Evolutionary conservation across 768 basidiomycete genomes (phyloP).

Genomic region (Trametes cingulata): DNA sequence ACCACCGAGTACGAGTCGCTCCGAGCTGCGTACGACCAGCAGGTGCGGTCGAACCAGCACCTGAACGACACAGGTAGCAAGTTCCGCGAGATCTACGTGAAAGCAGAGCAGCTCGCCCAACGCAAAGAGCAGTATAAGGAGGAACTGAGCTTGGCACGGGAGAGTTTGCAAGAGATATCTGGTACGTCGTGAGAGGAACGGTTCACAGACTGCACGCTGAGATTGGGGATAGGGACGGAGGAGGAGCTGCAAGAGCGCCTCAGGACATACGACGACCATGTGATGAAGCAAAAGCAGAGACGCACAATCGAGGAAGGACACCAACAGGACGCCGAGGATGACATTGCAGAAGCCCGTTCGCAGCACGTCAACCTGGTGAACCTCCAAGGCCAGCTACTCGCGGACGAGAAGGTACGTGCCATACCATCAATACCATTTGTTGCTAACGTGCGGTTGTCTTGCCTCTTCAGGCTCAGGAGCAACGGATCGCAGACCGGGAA

Average conservation of each 20-base stretch:
- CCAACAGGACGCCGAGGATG: slow-evolving; percentile 64
- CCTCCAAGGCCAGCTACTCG: slow-evolving; percentile 66
- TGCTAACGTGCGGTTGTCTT: too few relatives aligned
- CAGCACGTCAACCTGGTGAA: slow-evolving; percentile 58
- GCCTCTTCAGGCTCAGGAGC: slow-evolving; percentile 69
- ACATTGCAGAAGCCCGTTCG: slow-evolving; percentile 48
- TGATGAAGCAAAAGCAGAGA: slow-evolving; percentile 51
- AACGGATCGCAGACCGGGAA: slow-evolving; percentile 71
- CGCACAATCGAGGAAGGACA: slow-evolving; percentile 49
- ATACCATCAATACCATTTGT: too few relatives aligned
- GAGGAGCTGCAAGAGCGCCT: slow-evolving; percentile 64
- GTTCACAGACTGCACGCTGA: slow-evolving; percentile 37
- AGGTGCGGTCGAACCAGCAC: slow-evolving; percentile 68
- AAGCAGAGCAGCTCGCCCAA: slow-evolving; percentile 61
- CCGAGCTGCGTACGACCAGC: slow-evolving; percentile 61
- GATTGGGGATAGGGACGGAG: slow-evolving; percentile 55
- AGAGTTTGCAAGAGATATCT: slow-evolving; percentile 57
- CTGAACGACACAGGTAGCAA: slow-evolving; percentile 84
- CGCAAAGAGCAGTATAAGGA: slow-evolving; percentile 60
- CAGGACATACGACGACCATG: slow-evolving; percentile 60
- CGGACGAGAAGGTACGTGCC: slow-evolving; percentile 65
- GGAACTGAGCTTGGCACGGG: slow-evolving; percentile 61
- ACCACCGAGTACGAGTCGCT: slow-evolving; percentile 74
- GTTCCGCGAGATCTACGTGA: slow-evolving; percentile 82
- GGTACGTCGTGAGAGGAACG: slow-evolving; percentile 39